These are phyloP conservation scores for Capronia coronata DNA, from an alignment of 2,329 filamentous ascomycete species.

Conservation along the genomic window DNA sequence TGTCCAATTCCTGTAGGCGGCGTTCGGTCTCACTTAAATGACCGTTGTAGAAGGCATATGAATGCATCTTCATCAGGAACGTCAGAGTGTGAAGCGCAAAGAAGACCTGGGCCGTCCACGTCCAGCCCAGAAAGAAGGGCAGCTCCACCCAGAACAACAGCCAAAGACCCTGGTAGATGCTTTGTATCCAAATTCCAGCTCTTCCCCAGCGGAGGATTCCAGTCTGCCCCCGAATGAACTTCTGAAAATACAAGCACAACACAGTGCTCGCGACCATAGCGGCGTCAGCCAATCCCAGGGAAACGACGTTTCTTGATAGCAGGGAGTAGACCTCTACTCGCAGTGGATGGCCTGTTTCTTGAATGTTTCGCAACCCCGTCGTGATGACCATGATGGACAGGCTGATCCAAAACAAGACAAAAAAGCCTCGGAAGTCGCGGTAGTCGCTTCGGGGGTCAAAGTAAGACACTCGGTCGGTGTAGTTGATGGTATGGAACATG, in stretches of 20 bases:
- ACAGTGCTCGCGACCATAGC: constrained; percentile 75
- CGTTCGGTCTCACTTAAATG: constrained; percentile 83
- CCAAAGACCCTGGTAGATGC: constrained; percentile 73
- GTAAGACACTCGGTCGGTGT: constrained; percentile 82
- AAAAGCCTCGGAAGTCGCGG: constrained; percentile 93
- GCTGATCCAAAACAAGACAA: constrained; percentile 96
- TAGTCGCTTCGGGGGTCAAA: constrained; percentile 91
- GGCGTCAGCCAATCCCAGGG: constrained; percentile 74
- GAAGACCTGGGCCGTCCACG: constrained; percentile 96
- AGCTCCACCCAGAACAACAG: constrained; percentile 73
- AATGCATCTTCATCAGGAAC: constrained; percentile 98
- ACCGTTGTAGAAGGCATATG: constrained; percentile 96
- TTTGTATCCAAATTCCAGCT: constrained; percentile 76
- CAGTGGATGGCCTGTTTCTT: constrained; percentile 83
- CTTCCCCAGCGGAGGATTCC: constrained; percentile 63
- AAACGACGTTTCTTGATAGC: constrained; percentile 82
- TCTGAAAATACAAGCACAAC: constrained; percentile 67
- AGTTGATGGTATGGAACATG: constrained; percentile 89
- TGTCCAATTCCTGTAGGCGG: constrained; percentile 71
- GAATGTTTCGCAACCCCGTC: constrained; percentile 84
- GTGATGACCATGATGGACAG: constrained; percentile 95
- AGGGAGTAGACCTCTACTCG: constrained; percentile 80
- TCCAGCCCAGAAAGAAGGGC: constrained; percentile 82
- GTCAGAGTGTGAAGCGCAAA: constrained; percentile 84
- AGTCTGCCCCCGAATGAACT: constrained; percentile 53